Base-by-base conservation (phyloP, 345 rosid species). In the Gossypium sturtianum region DNA sequence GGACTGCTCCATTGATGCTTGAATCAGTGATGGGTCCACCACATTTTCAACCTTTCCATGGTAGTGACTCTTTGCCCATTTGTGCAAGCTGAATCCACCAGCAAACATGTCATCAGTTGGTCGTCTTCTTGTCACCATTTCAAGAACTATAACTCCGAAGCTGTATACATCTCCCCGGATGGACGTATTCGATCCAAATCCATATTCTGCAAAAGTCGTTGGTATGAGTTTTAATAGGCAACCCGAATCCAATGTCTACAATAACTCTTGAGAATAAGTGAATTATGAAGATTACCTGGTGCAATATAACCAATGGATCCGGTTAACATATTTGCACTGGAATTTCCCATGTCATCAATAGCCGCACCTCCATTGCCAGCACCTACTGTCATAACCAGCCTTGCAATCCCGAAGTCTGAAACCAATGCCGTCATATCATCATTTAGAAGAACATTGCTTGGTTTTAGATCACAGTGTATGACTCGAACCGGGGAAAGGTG, bases 381-480 rank as follows among this genome's bases (percentile, higher is more conserved):
- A 3, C 71, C 88, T 7, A 29, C 78, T 12, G 85, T 75, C 79
- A 71, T 79, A 23, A 84, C 77, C 74, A 88, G 59, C 66, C 85
- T 82, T 16, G 89, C 85, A 23, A 84, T 84, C 60, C 92, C 92
- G 34, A 88, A 88, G 75, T 88, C 87, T 8, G 87, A 86, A 72
- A 88, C 89, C 66, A 86, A 64, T 29, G 89, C 88, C 6, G 89
- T 88, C 92, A 86, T 88, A 63, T 88, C 88, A 38, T 86, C 87
- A 4, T 83, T 85, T 63, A 88, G 92, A 83, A 88, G 90, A 79
- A 88, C 82, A 29, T 88, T 86, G 79, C 88, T 88, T 8, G 91
- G 88, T 77, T 88, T 88, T 48, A 88, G 84, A 83, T 88, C 88
- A 44, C 88, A 82, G 16, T 88, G 92, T 57, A 86, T 83, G 57